Evolutionary conservation across 2,329 filamentous ascomycete genomes (phyloP), one percentile per base, ranked within the genome.

Genomic region (Pestalotiopsis sp.): DNA sequence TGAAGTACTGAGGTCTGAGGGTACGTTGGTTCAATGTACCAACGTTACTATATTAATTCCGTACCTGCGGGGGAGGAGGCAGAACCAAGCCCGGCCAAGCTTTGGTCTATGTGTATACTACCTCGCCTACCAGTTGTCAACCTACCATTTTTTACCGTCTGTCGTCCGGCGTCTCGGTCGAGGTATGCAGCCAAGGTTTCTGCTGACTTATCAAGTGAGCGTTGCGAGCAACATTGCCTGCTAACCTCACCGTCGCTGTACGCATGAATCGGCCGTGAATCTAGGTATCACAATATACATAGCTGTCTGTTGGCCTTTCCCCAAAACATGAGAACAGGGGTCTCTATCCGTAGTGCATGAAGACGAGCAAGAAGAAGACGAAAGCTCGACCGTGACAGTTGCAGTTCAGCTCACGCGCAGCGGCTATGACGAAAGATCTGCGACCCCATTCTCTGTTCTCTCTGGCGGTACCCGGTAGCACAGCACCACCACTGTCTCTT

Each of bases 341-440:
- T 59, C 20, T 27, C 23, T 17, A 7, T 36, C 57, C 13, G 20
- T 23, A 27, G n/a, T 13, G 27, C 57, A 59, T 36, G 57, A 59
- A 59, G 25, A 20, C 14, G 45, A 20, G 20, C 7, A 9, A n/a
- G 17, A 52, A 49, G 14, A 6, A n/a, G 45, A n/a, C n/a, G 6
- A 14, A 31, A 59, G 57, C 57, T 23, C 25, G 25, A 59, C 57
- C 57, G 57, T 36, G 27, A 59, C 14, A 36, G 57, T 59, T 59
- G 20, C 27, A 25, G 9, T 59, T 36, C 57, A 59, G 57, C 20
- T 52, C 45, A 52, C 45, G 45, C 45, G 57, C 20, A 25, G 41
- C 59, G 61, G 61, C 7, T 25, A 64, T 64, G 61, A 64, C 61
- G 61, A 64, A 38, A 64, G 38, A 64, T 64, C 38, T 49, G 61